Conservation (phyloP, 768 basidiomycete genomes). For the Termitomyces sp. region DNA sequence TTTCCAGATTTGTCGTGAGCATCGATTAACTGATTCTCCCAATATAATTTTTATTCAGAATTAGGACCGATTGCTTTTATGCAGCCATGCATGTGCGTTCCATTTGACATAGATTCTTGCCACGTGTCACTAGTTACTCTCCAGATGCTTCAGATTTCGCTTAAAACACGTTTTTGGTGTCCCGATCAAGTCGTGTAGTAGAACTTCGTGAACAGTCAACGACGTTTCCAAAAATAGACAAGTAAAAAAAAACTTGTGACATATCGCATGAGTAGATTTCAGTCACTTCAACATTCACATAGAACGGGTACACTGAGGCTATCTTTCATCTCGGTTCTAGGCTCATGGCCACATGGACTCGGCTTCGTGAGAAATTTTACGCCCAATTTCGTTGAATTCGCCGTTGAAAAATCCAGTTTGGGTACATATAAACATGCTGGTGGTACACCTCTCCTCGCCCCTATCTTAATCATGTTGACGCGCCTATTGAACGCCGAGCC, state of each 20-base stretch:
- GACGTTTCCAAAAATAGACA: constrained; percentile 1
- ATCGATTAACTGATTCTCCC: background rate
- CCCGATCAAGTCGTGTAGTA: constrained; percentile 5
- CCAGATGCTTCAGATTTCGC: background rate
- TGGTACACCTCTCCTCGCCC: constrained; percentile 5
- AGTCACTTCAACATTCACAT: background rate
- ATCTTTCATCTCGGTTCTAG: constrained; percentile 3
- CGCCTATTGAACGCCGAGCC: constrained; percentile 26
- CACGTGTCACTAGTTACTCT: too few relatives aligned
- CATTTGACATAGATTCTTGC: background rate
- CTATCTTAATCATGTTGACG: constrained; percentile 22
- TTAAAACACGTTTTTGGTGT: background rate
- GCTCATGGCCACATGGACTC: background rate
- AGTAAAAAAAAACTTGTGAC: background rate
- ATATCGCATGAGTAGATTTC: constrained; percentile 2
- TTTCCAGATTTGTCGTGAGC: background rate
- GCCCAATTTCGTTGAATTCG: constrained; percentile 11
- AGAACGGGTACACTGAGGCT: background rate
- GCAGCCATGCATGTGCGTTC: background rate
- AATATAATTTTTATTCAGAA: background rate
- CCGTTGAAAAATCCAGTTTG: constrained; percentile 13
- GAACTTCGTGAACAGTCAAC: constrained; percentile 4
- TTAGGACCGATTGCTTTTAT: background rate
- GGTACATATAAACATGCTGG: constrained; percentile 14
- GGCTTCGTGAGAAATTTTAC: constrained; percentile 17